Evolutionary conservation across 169 alveolate genomes (phyloP).

Genomic region (Pseudocohnilembus persalinus): DNA sequence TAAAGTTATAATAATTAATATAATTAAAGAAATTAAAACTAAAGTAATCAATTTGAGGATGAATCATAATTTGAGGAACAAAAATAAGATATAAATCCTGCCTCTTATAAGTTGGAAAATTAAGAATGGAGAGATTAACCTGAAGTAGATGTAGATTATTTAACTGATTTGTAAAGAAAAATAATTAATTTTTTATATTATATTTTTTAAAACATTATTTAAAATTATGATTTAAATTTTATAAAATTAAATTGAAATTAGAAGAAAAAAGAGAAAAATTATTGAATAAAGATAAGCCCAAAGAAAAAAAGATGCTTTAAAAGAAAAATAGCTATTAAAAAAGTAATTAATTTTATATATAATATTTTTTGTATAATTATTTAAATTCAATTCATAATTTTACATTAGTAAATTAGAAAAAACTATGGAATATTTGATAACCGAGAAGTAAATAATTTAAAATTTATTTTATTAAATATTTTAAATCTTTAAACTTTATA

Average conservation of each 20-base stretch:
- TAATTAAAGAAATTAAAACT: background rate
- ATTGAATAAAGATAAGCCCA: background rate
- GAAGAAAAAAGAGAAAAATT: background rate
- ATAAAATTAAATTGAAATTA: no score
- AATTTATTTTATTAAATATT: no score
- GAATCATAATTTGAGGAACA: background rate
- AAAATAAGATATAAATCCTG: no score
- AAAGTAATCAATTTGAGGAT: background rate
- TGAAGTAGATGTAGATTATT: background rate
- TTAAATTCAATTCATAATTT: no score
- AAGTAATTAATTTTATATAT: background rate
- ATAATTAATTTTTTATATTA: no score
- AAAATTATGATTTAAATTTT: background rate
- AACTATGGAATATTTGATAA: background rate
- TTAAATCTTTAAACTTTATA: no score
- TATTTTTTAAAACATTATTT: no score
- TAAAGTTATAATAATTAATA: no score
- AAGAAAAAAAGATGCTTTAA: background rate
- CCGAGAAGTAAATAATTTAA: background rate
- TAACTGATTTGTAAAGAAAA: background rate
- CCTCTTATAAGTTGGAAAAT: no score
- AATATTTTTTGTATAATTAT: no score
- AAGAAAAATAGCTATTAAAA: background rate
- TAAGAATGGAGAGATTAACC: background rate
- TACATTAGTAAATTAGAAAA: background rate